Evolutionary conservation across 1,139 yeast species (phyloP).

Genomic region (Arxiozyma heterogenica): DNA sequence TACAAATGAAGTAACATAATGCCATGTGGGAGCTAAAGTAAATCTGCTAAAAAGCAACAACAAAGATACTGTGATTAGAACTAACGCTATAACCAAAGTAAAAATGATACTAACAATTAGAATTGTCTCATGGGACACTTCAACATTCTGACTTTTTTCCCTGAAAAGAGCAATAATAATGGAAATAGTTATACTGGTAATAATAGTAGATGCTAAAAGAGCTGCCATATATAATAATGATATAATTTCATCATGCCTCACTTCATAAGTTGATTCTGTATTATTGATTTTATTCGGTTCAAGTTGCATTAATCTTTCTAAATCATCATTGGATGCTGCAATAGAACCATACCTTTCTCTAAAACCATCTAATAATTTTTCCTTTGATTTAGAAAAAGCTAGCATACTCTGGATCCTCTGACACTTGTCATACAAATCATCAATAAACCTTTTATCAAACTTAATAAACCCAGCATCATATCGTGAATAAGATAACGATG

Average conservation of each 20-base stretch:
- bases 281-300: constrained; percentile 15
- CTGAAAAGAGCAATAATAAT: constrained; percentile 35
- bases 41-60: constrained; percentile 36
- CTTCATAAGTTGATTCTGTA: constrained; percentile 19
- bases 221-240: constrained; percentile 39
- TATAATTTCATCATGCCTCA: constrained; percentile 39
- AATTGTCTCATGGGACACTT: constrained; percentile 16
- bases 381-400: not conserved
- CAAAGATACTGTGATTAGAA: constrained; percentile 33
- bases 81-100: constrained; percentile 33
- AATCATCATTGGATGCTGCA: constrained; percentile 13
- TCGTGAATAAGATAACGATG: not conserved
- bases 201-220: constrained; percentile 36
- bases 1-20: constrained; percentile 33
- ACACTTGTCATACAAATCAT: constrained; percentile 15
- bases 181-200: constrained; percentile 42
- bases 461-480: constrained; percentile 20
- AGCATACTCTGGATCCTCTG: constrained; percentile 12
- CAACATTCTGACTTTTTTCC: constrained; percentile 21
- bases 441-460: constrained; percentile 20
- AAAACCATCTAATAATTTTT: not conserved
- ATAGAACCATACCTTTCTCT: constrained; percentile 13
- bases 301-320: constrained; percentile 14
- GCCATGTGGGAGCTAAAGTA: constrained; percentile 35
- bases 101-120: constrained; percentile 17